Percentiles rank a stretch among this genome's conserved stretches.
Evolutionary conservation across 208 protist species (phyloP).

Genomic region (Wallacemonas collosoma): DNA sequence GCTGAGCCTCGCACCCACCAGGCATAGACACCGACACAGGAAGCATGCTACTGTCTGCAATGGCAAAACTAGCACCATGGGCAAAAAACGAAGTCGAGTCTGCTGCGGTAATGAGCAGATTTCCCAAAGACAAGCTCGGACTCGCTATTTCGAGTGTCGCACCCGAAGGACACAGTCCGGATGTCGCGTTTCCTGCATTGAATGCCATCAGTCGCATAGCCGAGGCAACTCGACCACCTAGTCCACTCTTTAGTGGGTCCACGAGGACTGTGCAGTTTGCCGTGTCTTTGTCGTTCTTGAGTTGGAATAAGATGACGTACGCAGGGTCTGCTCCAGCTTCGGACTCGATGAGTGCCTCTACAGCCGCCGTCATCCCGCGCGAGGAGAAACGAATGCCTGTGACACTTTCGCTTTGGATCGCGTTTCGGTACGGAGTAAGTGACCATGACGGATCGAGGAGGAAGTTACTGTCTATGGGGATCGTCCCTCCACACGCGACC

Average conservation of each 20-base stretch:
- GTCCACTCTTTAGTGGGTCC: slow-evolving; percentile 31
- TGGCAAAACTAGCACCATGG: slow-evolving; percentile 23
- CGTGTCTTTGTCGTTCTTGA: slow-evolving; percentile 20
- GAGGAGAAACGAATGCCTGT: slow-evolving; percentile 18
- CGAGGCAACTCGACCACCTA: slow-evolving; percentile 1
- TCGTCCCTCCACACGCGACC: slow-evolving; percentile 42
- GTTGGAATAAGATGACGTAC: slow-evolving; percentile 46
- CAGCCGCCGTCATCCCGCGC: not conserved
- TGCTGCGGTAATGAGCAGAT: not conserved
- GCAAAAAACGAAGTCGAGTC: slow-evolving; percentile 10
- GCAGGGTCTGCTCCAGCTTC: slow-evolving; percentile 37
- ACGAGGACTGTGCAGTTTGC: slow-evolving; percentile 28
- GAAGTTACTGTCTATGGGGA: slow-evolving; percentile 68
- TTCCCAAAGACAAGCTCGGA: not conserved
- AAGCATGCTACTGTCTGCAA: not conserved
- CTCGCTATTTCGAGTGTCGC: not conserved
- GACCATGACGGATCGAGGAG: slow-evolving; percentile 50
- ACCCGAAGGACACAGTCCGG: not conserved
- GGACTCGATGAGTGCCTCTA: slow-evolving; percentile 26
- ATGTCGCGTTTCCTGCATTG: not conserved
- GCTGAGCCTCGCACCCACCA: slow-evolving; percentile 34
- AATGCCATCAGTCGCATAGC: slow-evolving; percentile 10
- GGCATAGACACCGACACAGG: slow-evolving; percentile 22
- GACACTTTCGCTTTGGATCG: slow-evolving; percentile 18
- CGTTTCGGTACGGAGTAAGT: slow-evolving; percentile 18